A percentile compares a stretch with the other conserved stretches of the same genome.
phyloP scores from a whole-genome alignment of 768 basidiomycete species.

The Calocybe cyanea region DNA sequence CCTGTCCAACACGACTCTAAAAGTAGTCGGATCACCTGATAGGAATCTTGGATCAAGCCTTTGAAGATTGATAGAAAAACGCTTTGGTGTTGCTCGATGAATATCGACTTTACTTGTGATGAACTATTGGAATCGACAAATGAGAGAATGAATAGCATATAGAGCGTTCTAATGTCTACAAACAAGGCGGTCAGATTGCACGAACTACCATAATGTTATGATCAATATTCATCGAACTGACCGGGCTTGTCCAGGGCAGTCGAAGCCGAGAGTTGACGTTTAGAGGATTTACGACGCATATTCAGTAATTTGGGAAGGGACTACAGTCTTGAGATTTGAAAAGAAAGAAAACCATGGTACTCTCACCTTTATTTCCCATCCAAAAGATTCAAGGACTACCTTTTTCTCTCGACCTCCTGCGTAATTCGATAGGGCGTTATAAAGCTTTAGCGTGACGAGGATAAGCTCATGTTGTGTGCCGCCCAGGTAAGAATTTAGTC shows the following conservation, averaged over 20 bases:
- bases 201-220: constrained; percentile 2
- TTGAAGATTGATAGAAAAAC: constrained; percentile 69
- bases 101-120: constrained; percentile 52
- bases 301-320: constrained; percentile 61
- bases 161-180: constrained; percentile 79
- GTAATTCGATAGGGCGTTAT: constrained; percentile 57
- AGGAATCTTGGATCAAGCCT: constrained; percentile 64
- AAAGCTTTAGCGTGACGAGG: constrained; percentile 62
- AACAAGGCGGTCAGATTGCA: constrained; percentile 4
- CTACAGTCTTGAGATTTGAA: constrained; percentile 66
- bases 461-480: constrained; percentile 63
- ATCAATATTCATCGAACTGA: constrained; percentile 51
- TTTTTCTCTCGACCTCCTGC: constrained; percentile 65
- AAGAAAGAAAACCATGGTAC: constrained; percentile 5
- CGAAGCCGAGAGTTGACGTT: constrained; percentile 20
- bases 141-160: constrained; percentile 68
- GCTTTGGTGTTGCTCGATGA: constrained; percentile 71
- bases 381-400: constrained; percentile 60
- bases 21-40: constrained; percentile 53
- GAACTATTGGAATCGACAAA: constrained; percentile 53
- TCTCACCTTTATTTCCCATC: constrained; percentile 61
- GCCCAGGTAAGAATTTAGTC: constrained; percentile 59
- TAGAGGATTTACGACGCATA: constrained; percentile 64
- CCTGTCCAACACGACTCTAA: constrained; percentile 76
- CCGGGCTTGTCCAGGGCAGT: constrained; percentile 56